Percentiles rank a stretch among this genome's conserved stretches.
Evolutionary conservation across 2,329 filamentous ascomycete genomes (phyloP).

Genomic region (Rhinocladiella mackenziei): DNA sequence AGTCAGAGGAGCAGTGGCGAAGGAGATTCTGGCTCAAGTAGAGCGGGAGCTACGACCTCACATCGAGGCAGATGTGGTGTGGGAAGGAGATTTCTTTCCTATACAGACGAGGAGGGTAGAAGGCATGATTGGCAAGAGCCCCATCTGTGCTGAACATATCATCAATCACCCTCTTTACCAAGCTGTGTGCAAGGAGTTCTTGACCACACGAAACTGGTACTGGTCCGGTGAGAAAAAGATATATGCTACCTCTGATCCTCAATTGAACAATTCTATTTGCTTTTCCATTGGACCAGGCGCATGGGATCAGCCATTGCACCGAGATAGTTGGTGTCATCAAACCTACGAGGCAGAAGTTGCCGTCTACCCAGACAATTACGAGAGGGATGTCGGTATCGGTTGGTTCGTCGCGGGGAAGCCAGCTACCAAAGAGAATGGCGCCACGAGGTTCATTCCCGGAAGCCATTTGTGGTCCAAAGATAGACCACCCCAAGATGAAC

Average conservation of each 20-base stretch:
- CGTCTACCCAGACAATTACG: slow-evolving; percentile 17
- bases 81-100: slow-evolving; percentile 30
- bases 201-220: slow-evolving; percentile 12
- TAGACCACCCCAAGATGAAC: slow-evolving; percentile 13
- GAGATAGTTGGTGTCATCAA: slow-evolving; percentile 31
- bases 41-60: no score
- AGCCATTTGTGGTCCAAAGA: slow-evolving; percentile 30
- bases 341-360: slow-evolving; percentile 17
- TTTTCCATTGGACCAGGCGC: slow-evolving; percentile 37
- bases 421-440: slow-evolving; percentile 32
- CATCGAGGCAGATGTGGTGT: no score
- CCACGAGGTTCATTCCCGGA: slow-evolving; percentile 33
- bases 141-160: slow-evolving; percentile 23
- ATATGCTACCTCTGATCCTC: slow-evolving; percentile 3
- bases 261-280: slow-evolving; percentile 36
- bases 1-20: no score
- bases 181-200: slow-evolving; percentile 21
- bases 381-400: slow-evolving; percentile 27
- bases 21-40: no score
- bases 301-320: slow-evolving; percentile 35
- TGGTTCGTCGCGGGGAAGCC: slow-evolving; percentile 30
- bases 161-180: slow-evolving; percentile 27
- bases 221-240: slow-evolving; percentile 2
- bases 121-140: slow-evolving; percentile 28
- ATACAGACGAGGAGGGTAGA: slow-evolving; percentile 29